Evolutionary conservation across 73 alveolate genomes (phyloP).

Genomic region (Uronychia setigera): DNA sequence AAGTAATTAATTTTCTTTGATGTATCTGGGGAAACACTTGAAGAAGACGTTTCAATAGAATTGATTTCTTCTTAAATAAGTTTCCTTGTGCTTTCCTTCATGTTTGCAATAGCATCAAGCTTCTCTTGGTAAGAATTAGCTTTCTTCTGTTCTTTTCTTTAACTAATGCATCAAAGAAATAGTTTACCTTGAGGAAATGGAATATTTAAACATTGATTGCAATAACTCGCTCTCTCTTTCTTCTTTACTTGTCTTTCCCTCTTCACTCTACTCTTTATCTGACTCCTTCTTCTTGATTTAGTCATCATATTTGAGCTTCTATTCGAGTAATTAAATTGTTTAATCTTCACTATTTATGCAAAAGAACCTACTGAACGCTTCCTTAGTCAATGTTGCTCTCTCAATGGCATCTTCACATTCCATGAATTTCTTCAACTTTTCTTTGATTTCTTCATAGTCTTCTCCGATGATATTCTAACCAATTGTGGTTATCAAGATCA

Average conservation of each 20-base stretch:
- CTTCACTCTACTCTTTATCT: conserved; percentile 58
- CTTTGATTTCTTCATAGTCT: conserved; percentile 43
- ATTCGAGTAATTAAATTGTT: too few species aligned
- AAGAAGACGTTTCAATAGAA: conserved; percentile 35
- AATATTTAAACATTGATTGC: conserved; percentile 53
- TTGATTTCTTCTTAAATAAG: conserved; percentile 57
- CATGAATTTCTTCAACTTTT: conserved; percentile 29
- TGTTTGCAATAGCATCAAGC: conserved; percentile 34
- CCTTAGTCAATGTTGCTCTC: conserved; percentile 25
- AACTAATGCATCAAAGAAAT: too few species aligned
- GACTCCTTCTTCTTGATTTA: conserved; percentile 49
- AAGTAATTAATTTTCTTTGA: conserved; percentile 60
- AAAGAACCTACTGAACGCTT: background rate
- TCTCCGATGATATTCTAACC: conserved; percentile 51
- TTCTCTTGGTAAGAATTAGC: conserved; percentile 18
- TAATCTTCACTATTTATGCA: background rate
- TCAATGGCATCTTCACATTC: conserved; percentile 37
- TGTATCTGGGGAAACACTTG: conserved; percentile 39
- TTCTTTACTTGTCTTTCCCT: conserved; percentile 54
- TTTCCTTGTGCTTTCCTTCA: conserved; percentile 49
- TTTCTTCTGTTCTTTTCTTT: conserved; percentile 24
- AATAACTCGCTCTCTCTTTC: conserved; percentile 45
- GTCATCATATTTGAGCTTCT: conserved; percentile 29
- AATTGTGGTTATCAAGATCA: conserved; percentile 48
- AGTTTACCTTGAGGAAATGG: too few species aligned